Evolutionary conservation across 139 green algal genomes (phyloP).

Genomic region (Chlamydomonas sp.): DNA sequence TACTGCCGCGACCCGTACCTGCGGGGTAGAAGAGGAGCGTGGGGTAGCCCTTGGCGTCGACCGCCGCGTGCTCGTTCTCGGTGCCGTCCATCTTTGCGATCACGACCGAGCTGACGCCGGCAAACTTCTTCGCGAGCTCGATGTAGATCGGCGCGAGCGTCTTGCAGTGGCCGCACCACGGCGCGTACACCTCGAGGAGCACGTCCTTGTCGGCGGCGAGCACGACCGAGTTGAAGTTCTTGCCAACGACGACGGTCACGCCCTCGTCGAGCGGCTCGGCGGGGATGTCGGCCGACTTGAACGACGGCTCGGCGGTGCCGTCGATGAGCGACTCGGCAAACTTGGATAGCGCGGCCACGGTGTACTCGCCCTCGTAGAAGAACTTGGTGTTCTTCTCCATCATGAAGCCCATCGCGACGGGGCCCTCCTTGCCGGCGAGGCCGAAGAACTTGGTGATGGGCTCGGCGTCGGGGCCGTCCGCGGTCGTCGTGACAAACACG

Average conservation of each 20-base stretch:
- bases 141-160: constrained; percentile 70
- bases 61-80: constrained; percentile 61
- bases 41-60: constrained; percentile 64
- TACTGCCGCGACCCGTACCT: too few species aligned
- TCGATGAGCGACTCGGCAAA: constrained; percentile 55
- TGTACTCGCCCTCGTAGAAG: constrained; percentile 41
- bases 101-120: constrained; percentile 54
- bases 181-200: constrained; percentile 46
- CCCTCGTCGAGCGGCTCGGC: constrained; percentile 32
- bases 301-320: constrained; percentile 40
- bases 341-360: constrained; percentile 28
- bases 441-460: constrained; percentile 79
- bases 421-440: constrained; percentile 36
- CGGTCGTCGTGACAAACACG: constrained; percentile 57
- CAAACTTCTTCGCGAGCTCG: constrained; percentile 78
- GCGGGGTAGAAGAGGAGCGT: constrained; percentile 59
- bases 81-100: constrained; percentile 79
- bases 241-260: constrained; percentile 62
- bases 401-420: constrained; percentile 58
- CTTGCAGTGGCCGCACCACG: constrained; percentile 64
- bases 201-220: constrained; percentile 60
- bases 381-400: constrained; percentile 65
- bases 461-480: constrained; percentile 29
- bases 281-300: constrained; percentile 55
- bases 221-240: constrained; percentile 60